Base-by-base conservation (phyloP, 2,329 filamentous ascomycete species). In the Stagonosporopsis cucurbitacearum region DNA sequence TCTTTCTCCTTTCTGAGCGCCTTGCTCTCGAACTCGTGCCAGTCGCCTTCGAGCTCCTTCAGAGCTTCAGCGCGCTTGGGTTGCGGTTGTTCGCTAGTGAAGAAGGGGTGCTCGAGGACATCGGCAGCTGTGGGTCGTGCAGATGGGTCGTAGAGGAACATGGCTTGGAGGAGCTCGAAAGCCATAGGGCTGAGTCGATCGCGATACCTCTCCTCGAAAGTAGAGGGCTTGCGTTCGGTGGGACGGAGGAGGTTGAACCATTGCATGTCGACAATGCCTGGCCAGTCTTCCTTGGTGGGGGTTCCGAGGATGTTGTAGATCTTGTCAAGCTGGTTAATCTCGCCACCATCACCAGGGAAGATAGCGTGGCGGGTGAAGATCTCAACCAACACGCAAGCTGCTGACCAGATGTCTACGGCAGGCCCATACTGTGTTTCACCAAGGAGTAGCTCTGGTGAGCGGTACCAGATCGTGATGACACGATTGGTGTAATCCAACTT, bases 381-480 rank as follows among this genome's bases (percentile, higher is more conserved):
- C 73, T 99, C 95, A 42, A 97, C 88, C 72, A 98, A 88, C 1
- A 99, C 95, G 71, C 95, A 99, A 1, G 94, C 95, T 1, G 95
- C 95, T 70, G 92, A 96, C 95, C 95, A 99, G 32, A 98, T 89
- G 74, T 99, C 95, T 61, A 99, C 92, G 23, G 94, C 94, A 0
- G 95, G 92, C 0, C 95, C 98, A 77, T 99, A 99, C 75, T 99
- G 95, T n/a, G 91, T 86, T 42, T 89, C 91, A 2, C 95, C 95
- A 1, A 99, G 85, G 1, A 99, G 85, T 4, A 99, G 83, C 76
- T 99, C 95, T 0, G 95, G 95, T 0, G 95, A 95, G 17, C 95
- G 90, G 70, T 99, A 99, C 96, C 96, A 99, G 63, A 99, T 97
- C 2, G 95, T 99, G 72, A 99, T 96, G 66, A 99, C 96, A 32